Evolutionary conservation across 75 land plant species (phyloP).

Genomic region (Sequoia sempervirens): DNA sequence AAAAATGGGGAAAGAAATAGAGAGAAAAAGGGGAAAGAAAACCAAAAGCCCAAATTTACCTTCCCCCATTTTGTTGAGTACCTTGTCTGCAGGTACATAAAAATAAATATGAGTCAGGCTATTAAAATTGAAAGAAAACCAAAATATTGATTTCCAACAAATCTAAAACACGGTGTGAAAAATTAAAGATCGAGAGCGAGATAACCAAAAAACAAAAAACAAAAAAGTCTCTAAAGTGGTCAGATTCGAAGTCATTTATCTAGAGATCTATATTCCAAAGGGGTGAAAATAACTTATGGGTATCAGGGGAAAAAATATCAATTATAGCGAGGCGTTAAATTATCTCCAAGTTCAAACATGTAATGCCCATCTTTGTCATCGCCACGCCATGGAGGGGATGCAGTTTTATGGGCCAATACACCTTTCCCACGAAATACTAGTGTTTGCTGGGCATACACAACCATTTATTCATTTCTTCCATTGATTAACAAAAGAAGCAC

Average conservation of each 20-base stretch:
- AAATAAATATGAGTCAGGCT: background rate
- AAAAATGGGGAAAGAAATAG: background rate
- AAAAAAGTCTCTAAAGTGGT: background rate
- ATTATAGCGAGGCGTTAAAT: conserved; percentile 95
- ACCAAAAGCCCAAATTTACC: conserved; percentile 32
- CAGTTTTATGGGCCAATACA: conserved; percentile 15
- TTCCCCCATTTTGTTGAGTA: conserved; percentile 95
- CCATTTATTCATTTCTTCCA: conserved; percentile 43
- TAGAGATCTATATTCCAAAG: conserved; percentile 4
- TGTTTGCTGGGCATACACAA: conserved; percentile 77
- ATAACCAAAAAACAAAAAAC: too few relatives aligned
- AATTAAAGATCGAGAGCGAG: background rate
- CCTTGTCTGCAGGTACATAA: conserved; percentile 52
- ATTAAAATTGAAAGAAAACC: background rate
- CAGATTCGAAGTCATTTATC: conserved; percentile 6
- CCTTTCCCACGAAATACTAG: conserved; percentile 58
- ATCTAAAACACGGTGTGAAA: background rate
- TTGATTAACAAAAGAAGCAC: conserved; percentile 13
- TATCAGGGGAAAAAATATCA: conserved; percentile 11
- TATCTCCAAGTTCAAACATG: conserved; percentile 89
- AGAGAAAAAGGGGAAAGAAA: background rate
- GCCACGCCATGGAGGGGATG: conserved; percentile 79
- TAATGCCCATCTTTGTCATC: conserved; percentile 98
- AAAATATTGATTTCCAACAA: too few relatives aligned
- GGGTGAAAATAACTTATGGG: background rate